Evolutionary conservation across 345 rosid genomes (phyloP).

Genomic region (Psidium guajava): DNA sequence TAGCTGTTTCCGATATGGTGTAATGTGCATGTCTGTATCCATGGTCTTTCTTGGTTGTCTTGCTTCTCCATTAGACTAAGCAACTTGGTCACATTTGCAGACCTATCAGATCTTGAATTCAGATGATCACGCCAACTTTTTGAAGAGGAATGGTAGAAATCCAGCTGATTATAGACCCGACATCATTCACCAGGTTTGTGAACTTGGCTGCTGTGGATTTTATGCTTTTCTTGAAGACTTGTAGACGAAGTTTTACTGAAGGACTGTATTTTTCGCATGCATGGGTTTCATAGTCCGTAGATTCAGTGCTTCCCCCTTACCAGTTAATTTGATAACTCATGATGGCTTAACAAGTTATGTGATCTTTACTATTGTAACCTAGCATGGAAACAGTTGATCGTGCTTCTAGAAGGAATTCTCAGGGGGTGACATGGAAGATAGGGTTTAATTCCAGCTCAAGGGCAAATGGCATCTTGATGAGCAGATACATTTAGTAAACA

Average conservation of each 20-base stretch:
- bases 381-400: not conserved
- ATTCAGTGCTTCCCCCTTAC: not conserved
- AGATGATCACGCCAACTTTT: slow-evolving; percentile 78
- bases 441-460: not conserved
- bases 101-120: slow-evolving; percentile 77
- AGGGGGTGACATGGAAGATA: not conserved
- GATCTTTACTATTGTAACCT: not conserved
- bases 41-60: not conserved
- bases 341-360: not conserved
- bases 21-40: not conserved
- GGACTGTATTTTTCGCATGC: not conserved
- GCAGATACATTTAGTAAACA: not conserved
- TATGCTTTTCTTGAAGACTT: not conserved
- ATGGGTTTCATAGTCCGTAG: not conserved
- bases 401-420: not conserved
- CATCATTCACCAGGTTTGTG: slow-evolving; percentile 64
- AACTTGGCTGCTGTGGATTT: not conserved
- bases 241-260: not conserved
- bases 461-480: not conserved
- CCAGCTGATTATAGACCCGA: slow-evolving; percentile 86
- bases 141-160: slow-evolving; percentile 55
- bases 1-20: not conserved
- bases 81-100: slow-evolving; percentile 16
- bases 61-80: not conserved
- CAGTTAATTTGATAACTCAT: not conserved